Evolutionary conservation across 345 rosid species (phyloP).

Genomic region (Brassica cretica): DNA sequence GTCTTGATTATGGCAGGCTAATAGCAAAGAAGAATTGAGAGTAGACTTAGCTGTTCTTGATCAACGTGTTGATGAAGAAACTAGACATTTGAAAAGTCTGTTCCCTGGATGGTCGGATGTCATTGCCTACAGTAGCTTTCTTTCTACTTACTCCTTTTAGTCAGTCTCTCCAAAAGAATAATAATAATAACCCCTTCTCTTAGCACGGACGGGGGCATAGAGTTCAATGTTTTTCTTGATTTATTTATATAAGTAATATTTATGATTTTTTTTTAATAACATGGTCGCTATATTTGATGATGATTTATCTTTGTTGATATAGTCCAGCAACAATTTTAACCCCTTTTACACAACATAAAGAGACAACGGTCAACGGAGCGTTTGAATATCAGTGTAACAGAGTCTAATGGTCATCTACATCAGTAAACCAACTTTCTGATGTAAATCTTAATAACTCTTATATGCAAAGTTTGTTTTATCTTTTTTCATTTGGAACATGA

Average conservation of each 20-base stretch:
- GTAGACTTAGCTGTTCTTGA: conserved; percentile 84
- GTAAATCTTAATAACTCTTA: too few relatives aligned
- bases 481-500: too few relatives aligned
- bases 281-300: neutral
- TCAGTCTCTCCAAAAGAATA: neutral
- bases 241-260: neutral
- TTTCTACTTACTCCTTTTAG: conserved; percentile 72
- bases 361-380: too few relatives aligned
- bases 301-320: too few relatives aligned
- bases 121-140: conserved; percentile 62
- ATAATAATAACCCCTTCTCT: conserved; percentile 16
- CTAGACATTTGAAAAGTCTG: conserved; percentile 60
- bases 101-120: conserved; percentile 92
- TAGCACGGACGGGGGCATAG: neutral
- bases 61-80: conserved; percentile 62
- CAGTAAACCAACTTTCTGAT: too few relatives aligned
- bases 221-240: conserved; percentile 11
- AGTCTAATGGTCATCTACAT: too few relatives aligned
- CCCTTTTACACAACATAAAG: neutral
- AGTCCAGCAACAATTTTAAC: neutral
- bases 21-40: conserved; percentile 49
- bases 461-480: too few relatives aligned
- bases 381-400: too few relatives aligned
- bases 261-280: neutral
- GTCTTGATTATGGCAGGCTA: conserved; percentile 50